Evolutionary conservation across 1,284 basidiomycete genomes (phyloP), one percentile per base, ranked within the genome.

Genomic region (Termitomyces sp.): DNA sequence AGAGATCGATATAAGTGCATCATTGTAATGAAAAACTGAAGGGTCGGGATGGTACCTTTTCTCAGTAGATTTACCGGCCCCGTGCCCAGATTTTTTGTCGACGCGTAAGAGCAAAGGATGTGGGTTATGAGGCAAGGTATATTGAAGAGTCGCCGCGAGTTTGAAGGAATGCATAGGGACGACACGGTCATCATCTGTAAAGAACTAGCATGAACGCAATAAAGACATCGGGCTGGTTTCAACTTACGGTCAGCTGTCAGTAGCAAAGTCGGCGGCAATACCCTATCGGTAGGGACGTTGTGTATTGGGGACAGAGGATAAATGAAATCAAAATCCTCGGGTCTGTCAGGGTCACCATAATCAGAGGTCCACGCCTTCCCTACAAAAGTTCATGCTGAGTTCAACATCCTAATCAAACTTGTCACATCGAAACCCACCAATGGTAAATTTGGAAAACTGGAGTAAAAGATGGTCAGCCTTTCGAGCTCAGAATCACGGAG

Each of bases 151-250:
- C 19, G 90, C 90, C 0, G 84, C 84, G 52, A 82, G 78, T 69
- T 92, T 92, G 78, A 89, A 91, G 5, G 88, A 88, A 68, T 92
- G 90, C 63, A 89, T 72, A 2, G 90, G 89, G 1, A 90, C 88
- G 10, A 90, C 86, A 31, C 90, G 85, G 64, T 92, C 89, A 62
- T 92, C 90, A 65, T 92, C 88, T 89, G 53, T 31, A 50, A 2
- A n/a, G 42, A 26, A 50, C 9, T 2, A 28, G 15, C 33, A 36
- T 36, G 53, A 54, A 47, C 48, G 28, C 26, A 50, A 53, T n/a
- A 5, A 42, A 7, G 34, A 17, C 19, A 2, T 38, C 40, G 42
- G 43, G 39, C 31, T 58, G 26, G 33, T 53, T 38, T 44, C 24
- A 31, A 76, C 86, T 58, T 65, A 90, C 86, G 89, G 67, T 91